Evolutionary conservation across 306 rosid genomes (phyloP).

Genomic region (Betula pendula): DNA sequence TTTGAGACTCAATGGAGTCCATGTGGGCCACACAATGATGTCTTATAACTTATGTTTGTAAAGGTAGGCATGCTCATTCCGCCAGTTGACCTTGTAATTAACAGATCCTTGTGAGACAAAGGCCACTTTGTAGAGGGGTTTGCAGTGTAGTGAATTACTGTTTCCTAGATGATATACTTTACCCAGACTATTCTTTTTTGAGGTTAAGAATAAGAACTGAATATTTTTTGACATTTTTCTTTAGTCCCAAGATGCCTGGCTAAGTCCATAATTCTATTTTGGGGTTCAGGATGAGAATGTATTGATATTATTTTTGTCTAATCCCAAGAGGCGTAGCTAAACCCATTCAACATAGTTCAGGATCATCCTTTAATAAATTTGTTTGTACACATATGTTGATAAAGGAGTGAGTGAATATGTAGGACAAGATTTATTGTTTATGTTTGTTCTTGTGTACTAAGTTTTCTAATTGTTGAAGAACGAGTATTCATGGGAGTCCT

Average conservation of each 20-base stretch:
- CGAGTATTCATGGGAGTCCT: neutral
- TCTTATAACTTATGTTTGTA: constrained; percentile 5
- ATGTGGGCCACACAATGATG: constrained; percentile 8
- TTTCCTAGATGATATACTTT: neutral
- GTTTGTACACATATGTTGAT: too few relatives aligned
- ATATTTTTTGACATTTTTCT: neutral
- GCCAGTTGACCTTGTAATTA: neutral
- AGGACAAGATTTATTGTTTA: neutral
- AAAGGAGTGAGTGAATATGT: too few relatives aligned
- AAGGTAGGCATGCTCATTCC: neutral
- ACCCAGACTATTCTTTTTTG: neutral
- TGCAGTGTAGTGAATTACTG: neutral
- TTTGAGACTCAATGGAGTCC: constrained; percentile 11
- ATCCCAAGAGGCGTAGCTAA: neutral
- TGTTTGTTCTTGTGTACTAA: neutral
- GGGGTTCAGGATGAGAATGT: neutral
- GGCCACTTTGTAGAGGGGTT: neutral
- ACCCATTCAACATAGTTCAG: neutral
- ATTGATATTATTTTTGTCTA: neutral
- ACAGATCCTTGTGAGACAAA: constrained; percentile 4
- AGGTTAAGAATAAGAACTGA: neutral
- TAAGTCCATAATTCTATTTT: constrained; percentile 10
- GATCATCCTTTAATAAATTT: neutral
- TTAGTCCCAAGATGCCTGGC: neutral
- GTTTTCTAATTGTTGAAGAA: neutral